A percentile compares a stretch with the other conserved stretches of the same genome.
Evolutionary conservation across 75 land plant genomes (phyloP).

Genomic region (Ceratopteris richardii): DNA sequence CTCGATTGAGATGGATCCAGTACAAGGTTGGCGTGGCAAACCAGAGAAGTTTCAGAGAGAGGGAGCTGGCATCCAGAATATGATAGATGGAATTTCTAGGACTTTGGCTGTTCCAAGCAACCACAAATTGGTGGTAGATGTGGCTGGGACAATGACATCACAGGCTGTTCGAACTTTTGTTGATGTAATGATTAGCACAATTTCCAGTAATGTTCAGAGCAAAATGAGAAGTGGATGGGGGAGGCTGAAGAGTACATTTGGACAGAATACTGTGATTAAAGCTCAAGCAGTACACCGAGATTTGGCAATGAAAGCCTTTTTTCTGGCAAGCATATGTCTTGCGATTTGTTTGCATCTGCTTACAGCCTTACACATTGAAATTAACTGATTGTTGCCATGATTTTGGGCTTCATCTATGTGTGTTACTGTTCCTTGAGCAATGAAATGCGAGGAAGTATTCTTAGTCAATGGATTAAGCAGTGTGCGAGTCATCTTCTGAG

Average conservation of each 20-base stretch:
- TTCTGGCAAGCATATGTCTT: slow-evolving; percentile 46
- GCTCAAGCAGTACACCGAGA: slow-evolving; percentile 7
- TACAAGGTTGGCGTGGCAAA: no score
- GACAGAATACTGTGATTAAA: slow-evolving; percentile 13
- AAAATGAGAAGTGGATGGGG: slow-evolving; percentile 21
- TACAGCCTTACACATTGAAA: background rate
- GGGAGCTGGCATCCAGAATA: background rate
- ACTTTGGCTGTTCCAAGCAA: slow-evolving; percentile 74
- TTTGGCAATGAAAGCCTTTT: slow-evolving; percentile 44
- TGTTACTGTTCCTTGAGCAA: no score
- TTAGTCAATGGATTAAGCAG: no score
- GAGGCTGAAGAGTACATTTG: slow-evolving; percentile 10
- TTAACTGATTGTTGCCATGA: no score
- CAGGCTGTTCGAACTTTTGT: slow-evolving; percentile 63
- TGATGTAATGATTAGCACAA: slow-evolving; percentile 41
- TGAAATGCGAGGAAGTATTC: no score
- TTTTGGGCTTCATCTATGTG: no score
- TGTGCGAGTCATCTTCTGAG: no score
- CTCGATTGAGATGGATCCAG: no score
- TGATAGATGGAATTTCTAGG: slow-evolving; percentile 50
- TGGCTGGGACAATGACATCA: slow-evolving; percentile 64
- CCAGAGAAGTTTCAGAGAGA: no score
- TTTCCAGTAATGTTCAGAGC: slow-evolving; percentile 22
- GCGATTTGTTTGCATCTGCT: slow-evolving; percentile 58
- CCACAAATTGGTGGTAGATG: slow-evolving; percentile 54